Evolutionary conservation across 2,329 filamentous ascomycete species (phyloP).

Genomic region (Scedosporium boydii): DNA sequence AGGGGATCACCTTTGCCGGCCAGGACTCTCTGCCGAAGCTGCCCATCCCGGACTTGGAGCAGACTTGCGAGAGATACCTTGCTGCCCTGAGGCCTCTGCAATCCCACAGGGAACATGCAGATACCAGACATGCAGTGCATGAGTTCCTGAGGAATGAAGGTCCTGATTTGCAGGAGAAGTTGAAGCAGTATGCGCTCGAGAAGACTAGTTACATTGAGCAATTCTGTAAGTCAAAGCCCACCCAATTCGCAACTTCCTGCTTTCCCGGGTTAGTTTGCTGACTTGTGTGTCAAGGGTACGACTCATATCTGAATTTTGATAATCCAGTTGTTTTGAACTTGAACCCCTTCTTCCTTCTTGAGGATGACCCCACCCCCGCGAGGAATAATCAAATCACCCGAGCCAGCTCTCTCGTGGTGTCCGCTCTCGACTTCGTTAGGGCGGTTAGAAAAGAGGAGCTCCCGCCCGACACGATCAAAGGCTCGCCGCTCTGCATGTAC

Average conservation of each 20-base stretch:
- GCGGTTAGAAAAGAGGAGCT: slow-evolving; percentile 90
- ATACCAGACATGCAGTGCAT: slow-evolving; percentile 68
- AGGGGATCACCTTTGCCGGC: slow-evolving; percentile 74
- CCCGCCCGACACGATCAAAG: slow-evolving; percentile 75
- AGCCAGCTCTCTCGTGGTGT: slow-evolving; percentile 84
- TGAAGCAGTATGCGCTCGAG: slow-evolving; percentile 82
- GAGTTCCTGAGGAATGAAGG: slow-evolving; percentile 80
- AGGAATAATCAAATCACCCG: slow-evolving; percentile 94
- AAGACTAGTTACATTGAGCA: slow-evolving; percentile 98
- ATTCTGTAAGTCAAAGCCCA: slow-evolving; percentile 62
- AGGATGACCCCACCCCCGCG: slow-evolving; percentile 94
- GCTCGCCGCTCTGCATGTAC: slow-evolving; percentile 90
- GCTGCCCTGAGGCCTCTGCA: slow-evolving; percentile 74
- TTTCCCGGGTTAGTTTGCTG: slow-evolving; percentile 70
- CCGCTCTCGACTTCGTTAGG: slow-evolving; percentile 82
- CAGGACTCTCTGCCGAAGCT: slow-evolving; percentile 87
- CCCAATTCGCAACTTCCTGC: too few relatives aligned
- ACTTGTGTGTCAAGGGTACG: slow-evolving; percentile 93
- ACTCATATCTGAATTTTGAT: slow-evolving; percentile 96
- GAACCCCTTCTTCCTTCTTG: slow-evolving; percentile 94
- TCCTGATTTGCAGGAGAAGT: slow-evolving; percentile 72
- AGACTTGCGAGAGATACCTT: slow-evolving; percentile 70
- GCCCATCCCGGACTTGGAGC: slow-evolving; percentile 81
- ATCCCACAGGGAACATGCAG: slow-evolving; percentile 66
- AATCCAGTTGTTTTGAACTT: slow-evolving; percentile 95